Percentiles rank a stretch among this genome's conserved stretches.
phyloP scores from a whole-genome alignment of 345 rosid genomes.

The Ricinus communis region DNA sequence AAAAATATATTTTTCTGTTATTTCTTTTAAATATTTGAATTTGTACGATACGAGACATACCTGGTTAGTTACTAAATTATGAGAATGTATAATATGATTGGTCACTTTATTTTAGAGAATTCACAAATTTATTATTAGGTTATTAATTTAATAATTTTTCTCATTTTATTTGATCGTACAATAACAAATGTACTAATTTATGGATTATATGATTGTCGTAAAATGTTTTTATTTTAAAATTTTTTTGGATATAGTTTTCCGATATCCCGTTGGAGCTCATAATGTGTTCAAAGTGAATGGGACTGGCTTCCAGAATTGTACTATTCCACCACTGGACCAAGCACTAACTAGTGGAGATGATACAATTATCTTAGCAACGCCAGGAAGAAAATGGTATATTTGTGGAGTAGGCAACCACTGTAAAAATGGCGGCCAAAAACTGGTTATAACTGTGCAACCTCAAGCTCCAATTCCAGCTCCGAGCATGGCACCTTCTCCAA shows the following conservation, averaged over 20 bases:
- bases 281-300: slow-evolving; percentile 33
- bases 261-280: slow-evolving; percentile 17
- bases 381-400: slow-evolving; percentile 22
- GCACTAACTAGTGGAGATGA: slow-evolving; percentile 16
- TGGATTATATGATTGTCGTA: no score
- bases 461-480: background rate
- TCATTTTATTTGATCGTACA: no score
- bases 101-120: no score
- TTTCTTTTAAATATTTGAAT: background rate
- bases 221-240: no score
- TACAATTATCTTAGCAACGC: slow-evolving; percentile 11
- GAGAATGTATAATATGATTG: no score
- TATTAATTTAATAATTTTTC: no score
- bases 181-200: no score
- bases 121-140: no score
- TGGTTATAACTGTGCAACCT: slow-evolving; percentile 15
- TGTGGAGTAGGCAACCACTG: slow-evolving; percentile 24
- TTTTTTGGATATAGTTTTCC: slow-evolving; percentile 41
- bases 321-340: slow-evolving; percentile 3
- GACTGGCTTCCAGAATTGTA: slow-evolving; percentile 26
- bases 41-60: no score
- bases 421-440: slow-evolving; percentile 13
- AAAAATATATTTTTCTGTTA: no score
- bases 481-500: slow-evolving; percentile 11
- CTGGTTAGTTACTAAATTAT: no score